These are phyloP conservation scores for Pugionium dolabratum DNA, from an alignment of 345 rosid genomes.

Conservation along the genomic window DNA sequence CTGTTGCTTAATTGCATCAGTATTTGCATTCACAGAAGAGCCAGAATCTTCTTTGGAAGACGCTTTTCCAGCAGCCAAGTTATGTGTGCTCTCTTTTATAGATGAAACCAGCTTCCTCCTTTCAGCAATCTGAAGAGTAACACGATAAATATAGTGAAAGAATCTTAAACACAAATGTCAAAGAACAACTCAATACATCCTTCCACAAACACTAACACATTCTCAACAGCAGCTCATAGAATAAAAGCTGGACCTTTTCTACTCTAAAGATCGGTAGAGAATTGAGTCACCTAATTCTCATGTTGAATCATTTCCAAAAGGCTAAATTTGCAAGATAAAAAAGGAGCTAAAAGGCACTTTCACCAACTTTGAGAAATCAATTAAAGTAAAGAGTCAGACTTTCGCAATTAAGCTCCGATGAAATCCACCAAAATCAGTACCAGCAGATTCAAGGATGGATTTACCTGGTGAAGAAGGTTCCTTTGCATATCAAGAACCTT, in stretches of 20 bases:
- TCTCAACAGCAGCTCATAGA: conserved; percentile 1
- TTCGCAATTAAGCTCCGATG: background rate
- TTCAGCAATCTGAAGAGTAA: conserved; percentile 68
- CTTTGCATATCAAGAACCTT: conserved; percentile 83
- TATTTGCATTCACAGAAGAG: conserved; percentile 39
- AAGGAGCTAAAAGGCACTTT: background rate
- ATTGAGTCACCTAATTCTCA: background rate
- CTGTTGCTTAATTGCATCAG: conserved; percentile 39
- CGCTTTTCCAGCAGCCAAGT: conserved; percentile 45
- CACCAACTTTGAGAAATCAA: background rate
- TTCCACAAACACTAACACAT: conserved; percentile 1
- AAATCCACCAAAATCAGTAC: too few relatives aligned
- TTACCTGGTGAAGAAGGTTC: conserved; percentile 79
- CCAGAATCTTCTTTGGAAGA: conserved; percentile 40
- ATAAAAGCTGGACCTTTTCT: conserved; percentile 1
- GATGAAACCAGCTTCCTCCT: conserved; percentile 77
- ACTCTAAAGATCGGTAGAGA: background rate
- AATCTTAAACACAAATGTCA: background rate
- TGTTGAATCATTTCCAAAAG: background rate
- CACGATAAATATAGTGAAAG: conserved; percentile 5
- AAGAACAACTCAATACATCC: conserved; percentile 1
- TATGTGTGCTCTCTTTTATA: conserved; percentile 47
- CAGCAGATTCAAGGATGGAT: conserved; percentile 6
- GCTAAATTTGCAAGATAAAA: background rate
- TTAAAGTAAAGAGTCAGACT: conserved; percentile 2